Evolutionary conservation across 306 rosid species (phyloP).

Genomic region (Glycine tomentella): DNA sequence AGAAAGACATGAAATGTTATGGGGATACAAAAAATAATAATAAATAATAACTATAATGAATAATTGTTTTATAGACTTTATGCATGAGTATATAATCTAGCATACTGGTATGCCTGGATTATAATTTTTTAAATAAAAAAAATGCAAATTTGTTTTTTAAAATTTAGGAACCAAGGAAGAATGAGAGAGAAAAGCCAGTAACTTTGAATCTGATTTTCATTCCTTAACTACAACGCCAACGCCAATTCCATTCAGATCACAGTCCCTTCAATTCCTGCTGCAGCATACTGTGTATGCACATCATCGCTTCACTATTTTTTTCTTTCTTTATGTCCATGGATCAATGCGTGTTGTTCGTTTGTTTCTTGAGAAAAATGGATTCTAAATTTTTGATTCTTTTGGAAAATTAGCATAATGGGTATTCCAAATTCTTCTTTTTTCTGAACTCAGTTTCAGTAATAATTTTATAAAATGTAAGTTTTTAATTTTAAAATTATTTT

Average conservation of each 20-base stretch:
- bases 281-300: neutral
- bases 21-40: too few relatives aligned
- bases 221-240: neutral
- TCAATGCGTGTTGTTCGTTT: constrained; percentile 22
- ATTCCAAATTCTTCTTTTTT: neutral
- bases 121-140: too few relatives aligned
- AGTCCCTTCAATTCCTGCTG: neutral
- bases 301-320: neutral
- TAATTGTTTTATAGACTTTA: too few relatives aligned
- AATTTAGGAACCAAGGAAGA: too few relatives aligned
- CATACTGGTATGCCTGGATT: too few relatives aligned
- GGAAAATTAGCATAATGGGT: neutral
- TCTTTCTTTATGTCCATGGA: neutral
- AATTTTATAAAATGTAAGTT: too few relatives aligned
- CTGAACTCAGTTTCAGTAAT: constrained; percentile 34
- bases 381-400: neutral
- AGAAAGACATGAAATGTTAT: too few relatives aligned
- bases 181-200: too few relatives aligned
- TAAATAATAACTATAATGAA: too few relatives aligned
- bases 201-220: neutral
- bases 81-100: too few relatives aligned
- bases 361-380: neutral
- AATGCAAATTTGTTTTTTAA: neutral
- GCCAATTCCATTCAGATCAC: neutral
- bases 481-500: too few relatives aligned